Conservation (phyloP, 371 early-diverging fungal genomes). For the Blakeslea trispora region DNA sequence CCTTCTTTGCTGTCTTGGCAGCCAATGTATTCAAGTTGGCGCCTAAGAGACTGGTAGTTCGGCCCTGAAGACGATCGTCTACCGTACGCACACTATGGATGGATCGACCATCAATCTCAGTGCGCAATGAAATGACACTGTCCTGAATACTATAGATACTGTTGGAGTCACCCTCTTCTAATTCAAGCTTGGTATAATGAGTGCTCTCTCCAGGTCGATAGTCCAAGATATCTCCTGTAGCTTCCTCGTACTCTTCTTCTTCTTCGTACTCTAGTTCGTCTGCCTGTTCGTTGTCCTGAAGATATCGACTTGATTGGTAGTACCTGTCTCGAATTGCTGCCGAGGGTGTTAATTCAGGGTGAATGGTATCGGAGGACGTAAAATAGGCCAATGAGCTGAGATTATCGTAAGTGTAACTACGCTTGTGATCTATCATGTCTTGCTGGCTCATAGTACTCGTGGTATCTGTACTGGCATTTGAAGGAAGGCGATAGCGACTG, state of each 20-base stretch:
- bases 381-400: slow-evolving; percentile 18
- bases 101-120: slow-evolving; percentile 25
- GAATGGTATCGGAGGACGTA: slow-evolving; percentile 1
- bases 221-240: slow-evolving; percentile 22
- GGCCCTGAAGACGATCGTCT: slow-evolving; percentile 27
- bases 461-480: slow-evolving; percentile 12
- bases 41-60: slow-evolving; percentile 12
- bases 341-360: slow-evolving; percentile 25
- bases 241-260: slow-evolving; percentile 20
- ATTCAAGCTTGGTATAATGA: slow-evolving; percentile 18
- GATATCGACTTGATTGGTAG: slow-evolving; percentile 29
- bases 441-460: slow-evolving; percentile 3
- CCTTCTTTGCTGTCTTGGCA: slow-evolving; percentile 28
- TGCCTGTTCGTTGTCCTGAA: slow-evolving; percentile 16
- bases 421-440: slow-evolving; percentile 10
- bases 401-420: slow-evolving; percentile 20
- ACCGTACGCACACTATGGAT: slow-evolving; percentile 23
- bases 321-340: slow-evolving; percentile 36
- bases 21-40: slow-evolving; percentile 23
- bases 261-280: slow-evolving; percentile 21
- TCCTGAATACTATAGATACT: slow-evolving; percentile 30
- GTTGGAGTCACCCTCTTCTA: slow-evolving; percentile 6
- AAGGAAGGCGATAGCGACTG: slow-evolving; percentile 23
- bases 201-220: slow-evolving; percentile 26
- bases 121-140: slow-evolving; percentile 29